Evolutionary conservation across 768 basidiomycete genomes (phyloP), one percentile per base, ranked within the genome.

Genomic region (Auricularia auricula-judae): DNA sequence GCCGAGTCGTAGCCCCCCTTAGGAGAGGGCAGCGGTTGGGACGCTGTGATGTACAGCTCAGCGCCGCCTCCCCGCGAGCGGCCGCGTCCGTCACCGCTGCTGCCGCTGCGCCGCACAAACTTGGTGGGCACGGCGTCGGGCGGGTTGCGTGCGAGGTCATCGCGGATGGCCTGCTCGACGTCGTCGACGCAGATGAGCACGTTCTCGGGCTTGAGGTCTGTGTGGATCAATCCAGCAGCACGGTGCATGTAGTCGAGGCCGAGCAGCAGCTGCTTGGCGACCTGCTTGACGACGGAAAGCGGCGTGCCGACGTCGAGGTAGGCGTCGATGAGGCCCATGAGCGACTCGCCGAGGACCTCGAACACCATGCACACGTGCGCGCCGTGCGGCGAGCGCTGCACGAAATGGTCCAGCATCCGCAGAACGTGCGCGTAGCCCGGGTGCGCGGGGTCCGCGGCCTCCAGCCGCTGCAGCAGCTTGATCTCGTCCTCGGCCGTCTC

Each of bases 401-500:
- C 18, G 39, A 77, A 77, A 63, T 76, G 71, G 65, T 77, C 76
- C 39, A 77, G 72, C 14, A 76, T 71, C 16, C 72, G 72, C 47
- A 77, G 73, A 47, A 76, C 75, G 65, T 77, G 76, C 67, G 70
- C 65, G 62, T 72, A 68, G 16, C 76, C 75, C 7, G 76, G 72
- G 64, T 76, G 73, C 10, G 70, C 66, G 35, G 67, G 18, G 56
- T 77, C 74, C 16, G 76, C 75, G 56, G 73, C 72, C 66, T 75
- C 74, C 21, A 78, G 75, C n/a, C 76, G 75, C 62, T 78, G 75
- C 5, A 79, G 73, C 1, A 80, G 76, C 67, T 79, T 77, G 66
- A 80, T 79, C 68, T 79, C 78, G 70, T 80, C 79, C 56, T 78
- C 70, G 1, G 78, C 78, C 4, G 79, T 80, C 64, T 80, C 79